Percentiles rank a stretch among this genome's conserved stretches.
These are phyloP conservation scores for Thymus mandschuricus DNA, from an alignment of 257 asterid species.

Conservation along the genomic window DNA sequence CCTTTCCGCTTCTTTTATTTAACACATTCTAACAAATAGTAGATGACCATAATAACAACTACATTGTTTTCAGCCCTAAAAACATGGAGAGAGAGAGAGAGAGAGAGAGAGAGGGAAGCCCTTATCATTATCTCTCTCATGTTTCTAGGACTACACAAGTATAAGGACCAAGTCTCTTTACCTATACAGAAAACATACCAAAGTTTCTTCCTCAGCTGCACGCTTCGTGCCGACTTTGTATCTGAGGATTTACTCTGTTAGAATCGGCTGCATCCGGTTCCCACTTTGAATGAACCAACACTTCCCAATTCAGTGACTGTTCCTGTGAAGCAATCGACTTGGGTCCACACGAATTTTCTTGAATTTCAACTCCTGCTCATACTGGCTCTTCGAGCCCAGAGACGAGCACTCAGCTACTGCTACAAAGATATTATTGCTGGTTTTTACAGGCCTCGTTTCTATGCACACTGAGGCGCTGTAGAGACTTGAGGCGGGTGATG, in stretches of 20 bases:
- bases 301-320: constrained; percentile 54
- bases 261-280: constrained; percentile 67
- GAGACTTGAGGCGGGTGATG: constrained; percentile 76
- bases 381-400: constrained; percentile 50
- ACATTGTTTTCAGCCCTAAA: constrained; percentile 36
- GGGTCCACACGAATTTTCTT: constrained; percentile 27
- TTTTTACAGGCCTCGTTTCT: constrained; percentile 41
- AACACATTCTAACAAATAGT: constrained; percentile 38
- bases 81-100: constrained; percentile 32
- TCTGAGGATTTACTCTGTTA: constrained; percentile 41
- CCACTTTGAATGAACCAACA: constrained; percentile 98
- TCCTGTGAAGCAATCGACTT: constrained; percentile 28
- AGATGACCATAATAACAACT: constrained; percentile 24
- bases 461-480: constrained; percentile 63
- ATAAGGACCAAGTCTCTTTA: constrained; percentile 22
- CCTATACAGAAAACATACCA: constrained; percentile 27
- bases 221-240: constrained; percentile 51
- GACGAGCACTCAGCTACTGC: constrained; percentile 40
- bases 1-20: constrained; percentile 21
- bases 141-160: constrained; percentile 38
- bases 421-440: constrained; percentile 43
- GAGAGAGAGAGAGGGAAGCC: constrained; percentile 32
- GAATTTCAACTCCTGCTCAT: constrained; percentile 28
- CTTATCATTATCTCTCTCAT: constrained; percentile 29
- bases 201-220: constrained; percentile 44